phyloP scores from a whole-genome alignment of 148 eudicot species.

The Camellia sinensis region DNA sequence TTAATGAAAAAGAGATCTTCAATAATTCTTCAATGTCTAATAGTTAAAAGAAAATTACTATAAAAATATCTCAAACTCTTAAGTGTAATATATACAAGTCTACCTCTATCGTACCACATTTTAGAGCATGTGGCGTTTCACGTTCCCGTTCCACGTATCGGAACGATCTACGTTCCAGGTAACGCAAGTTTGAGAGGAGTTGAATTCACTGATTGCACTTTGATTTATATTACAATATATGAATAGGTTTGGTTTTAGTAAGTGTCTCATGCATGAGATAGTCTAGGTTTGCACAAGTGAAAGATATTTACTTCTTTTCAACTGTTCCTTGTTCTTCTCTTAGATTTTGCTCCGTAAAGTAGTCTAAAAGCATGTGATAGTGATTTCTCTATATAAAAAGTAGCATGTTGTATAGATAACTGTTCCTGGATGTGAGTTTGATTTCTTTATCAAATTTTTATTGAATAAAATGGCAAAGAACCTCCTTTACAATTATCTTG shows the following conservation, averaged over 20 bases:
- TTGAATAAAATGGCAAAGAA: neutral
- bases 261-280: neutral
- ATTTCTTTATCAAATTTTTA: neutral
- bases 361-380: neutral
- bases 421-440: neutral
- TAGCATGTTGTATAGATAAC: too few species aligned
- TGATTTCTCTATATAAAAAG: too few species aligned
- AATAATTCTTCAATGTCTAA: too few species aligned
- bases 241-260: neutral
- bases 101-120: too few species aligned
- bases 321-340: neutral
- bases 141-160: too few species aligned
- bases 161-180: too few species aligned
- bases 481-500: neutral
- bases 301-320: neutral
- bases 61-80: too few species aligned
- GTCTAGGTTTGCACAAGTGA: too few species aligned
- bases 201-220: neutral
- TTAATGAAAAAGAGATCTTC: too few species aligned
- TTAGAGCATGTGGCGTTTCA: too few species aligned
- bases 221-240: neutral
- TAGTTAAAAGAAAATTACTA: too few species aligned
- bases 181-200: neutral
- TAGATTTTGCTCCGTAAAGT: neutral
- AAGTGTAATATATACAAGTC: too few species aligned